Evolutionary conservation across 2,329 filamentous ascomycete species (phyloP).

Genomic region (Chaetothyriales sp.): DNA sequence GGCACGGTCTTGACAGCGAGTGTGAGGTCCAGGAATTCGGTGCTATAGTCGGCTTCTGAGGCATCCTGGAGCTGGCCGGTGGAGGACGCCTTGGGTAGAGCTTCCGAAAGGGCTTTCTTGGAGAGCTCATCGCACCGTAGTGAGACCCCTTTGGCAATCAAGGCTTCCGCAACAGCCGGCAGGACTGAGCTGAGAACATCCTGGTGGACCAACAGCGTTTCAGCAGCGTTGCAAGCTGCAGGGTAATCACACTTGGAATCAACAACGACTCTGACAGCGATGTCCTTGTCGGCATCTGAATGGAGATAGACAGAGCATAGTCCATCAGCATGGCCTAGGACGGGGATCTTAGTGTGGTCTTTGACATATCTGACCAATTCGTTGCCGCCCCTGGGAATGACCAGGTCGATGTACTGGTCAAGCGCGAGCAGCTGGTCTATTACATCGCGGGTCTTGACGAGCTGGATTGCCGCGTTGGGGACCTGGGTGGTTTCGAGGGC

Average conservation of each 20-base stretch:
- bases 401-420: slow-evolving; percentile 80
- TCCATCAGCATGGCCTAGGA: slow-evolving; percentile 89
- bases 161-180: slow-evolving; percentile 55
- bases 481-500: slow-evolving; percentile 60
- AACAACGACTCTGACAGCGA: slow-evolving; percentile 61
- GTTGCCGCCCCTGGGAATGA: slow-evolving; percentile 82
- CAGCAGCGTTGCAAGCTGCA: slow-evolving; percentile 87
- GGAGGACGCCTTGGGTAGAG: slow-evolving; percentile 29
- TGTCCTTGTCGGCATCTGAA: slow-evolving; percentile 54
- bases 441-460: slow-evolving; percentile 83
- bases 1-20: slow-evolving; percentile 70
- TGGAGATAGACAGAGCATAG: slow-evolving; percentile 80
- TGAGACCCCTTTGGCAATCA: slow-evolving; percentile 61
- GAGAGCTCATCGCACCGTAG: slow-evolving; percentile 63
- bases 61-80: slow-evolving; percentile 49
- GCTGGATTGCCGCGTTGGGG: slow-evolving; percentile 74
- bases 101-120: slow-evolving; percentile 45
- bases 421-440: slow-evolving; percentile 76
- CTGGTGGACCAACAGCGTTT: slow-evolving; percentile 76
- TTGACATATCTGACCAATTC: slow-evolving; percentile 85
- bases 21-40: slow-evolving; percentile 74
- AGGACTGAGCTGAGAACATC: slow-evolving; percentile 51
- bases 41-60: slow-evolving; percentile 58
- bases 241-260: slow-evolving; percentile 93
- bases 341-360: slow-evolving; percentile 78